Evolutionary conservation across 805 yeast genomes (phyloP).

Genomic region (Starmerella bacillaris): DNA sequence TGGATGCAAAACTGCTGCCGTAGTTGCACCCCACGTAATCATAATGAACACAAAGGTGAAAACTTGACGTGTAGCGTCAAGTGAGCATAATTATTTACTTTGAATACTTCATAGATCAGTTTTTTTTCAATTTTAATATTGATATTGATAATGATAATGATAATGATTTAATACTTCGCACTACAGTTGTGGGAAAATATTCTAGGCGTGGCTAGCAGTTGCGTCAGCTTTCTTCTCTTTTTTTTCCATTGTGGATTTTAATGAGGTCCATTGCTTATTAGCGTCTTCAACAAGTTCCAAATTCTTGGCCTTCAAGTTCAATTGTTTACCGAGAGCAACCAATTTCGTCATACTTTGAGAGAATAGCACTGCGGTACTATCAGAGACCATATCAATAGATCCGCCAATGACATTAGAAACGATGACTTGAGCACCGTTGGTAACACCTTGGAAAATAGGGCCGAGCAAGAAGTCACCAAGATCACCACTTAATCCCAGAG

Average conservation of each 20-base stretch:
- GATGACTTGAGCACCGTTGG: conserved; percentile 21
- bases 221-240: no score
- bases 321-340: conserved; percentile 11
- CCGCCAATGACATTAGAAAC: conserved; percentile 18
- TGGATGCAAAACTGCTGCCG: no score
- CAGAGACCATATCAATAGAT: conserved; percentile 14
- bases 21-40: no score
- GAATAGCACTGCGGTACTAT: conserved; percentile 13
- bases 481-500: conserved; percentile 12
- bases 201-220: no score
- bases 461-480: conserved; percentile 16
- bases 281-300: conserved; percentile 4
- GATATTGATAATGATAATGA: no score
- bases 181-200: no score
- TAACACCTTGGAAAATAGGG: conserved; percentile 21
- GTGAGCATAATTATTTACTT: no score
- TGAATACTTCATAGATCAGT: no score
- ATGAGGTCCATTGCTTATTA: conserved; percentile 1
- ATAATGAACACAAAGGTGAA: no score
- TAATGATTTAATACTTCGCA: no score
- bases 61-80: no score
- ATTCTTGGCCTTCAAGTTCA: conserved; percentile 10
- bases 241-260: not conserved
- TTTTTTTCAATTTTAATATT: no score
- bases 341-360: conserved; percentile 13